Evolutionary conservation across 768 basidiomycete genomes (phyloP).

Genomic region (Suillus paluster): DNA sequence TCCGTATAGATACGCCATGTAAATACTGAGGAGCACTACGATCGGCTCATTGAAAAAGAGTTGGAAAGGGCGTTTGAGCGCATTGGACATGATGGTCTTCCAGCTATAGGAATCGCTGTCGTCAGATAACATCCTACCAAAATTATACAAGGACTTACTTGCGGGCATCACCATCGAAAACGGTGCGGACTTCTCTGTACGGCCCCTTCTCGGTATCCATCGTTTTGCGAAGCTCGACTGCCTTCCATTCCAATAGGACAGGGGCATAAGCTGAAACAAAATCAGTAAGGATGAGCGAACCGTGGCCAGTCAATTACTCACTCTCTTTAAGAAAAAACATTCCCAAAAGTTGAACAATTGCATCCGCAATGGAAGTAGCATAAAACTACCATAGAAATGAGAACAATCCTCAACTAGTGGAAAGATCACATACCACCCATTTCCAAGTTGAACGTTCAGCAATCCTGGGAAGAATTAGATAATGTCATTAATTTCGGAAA

Average conservation of each 20-base stretch:
- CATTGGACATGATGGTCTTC: constrained; percentile 52
- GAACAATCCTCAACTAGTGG: not conserved
- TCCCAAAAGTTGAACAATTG: constrained; percentile 56
- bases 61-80: constrained; percentile 67
- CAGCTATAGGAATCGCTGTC: constrained; percentile 56
- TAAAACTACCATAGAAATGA: constrained; percentile 51
- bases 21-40: constrained; percentile 53
- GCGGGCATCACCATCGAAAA: constrained; percentile 29
- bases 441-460: constrained; percentile 56
- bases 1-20: constrained; percentile 74
- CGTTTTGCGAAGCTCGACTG: constrained; percentile 44
- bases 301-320: constrained; percentile 32
- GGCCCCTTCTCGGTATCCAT: constrained; percentile 53
- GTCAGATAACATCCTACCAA: constrained; percentile 28
- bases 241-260: constrained; percentile 53
- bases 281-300: constrained; percentile 19
- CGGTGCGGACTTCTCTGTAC: constrained; percentile 45
- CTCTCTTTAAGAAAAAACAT: constrained; percentile 67
- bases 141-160: no score
- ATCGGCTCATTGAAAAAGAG: constrained; percentile 48
- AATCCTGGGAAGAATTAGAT: no score
- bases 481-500: no score
- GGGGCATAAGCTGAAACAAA: constrained; percentile 30
- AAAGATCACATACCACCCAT: constrained; percentile 58
- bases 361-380: constrained; percentile 64